Evolutionary conservation across 345 rosid species (phyloP).

Genomic region (Citrus glauca): DNA sequence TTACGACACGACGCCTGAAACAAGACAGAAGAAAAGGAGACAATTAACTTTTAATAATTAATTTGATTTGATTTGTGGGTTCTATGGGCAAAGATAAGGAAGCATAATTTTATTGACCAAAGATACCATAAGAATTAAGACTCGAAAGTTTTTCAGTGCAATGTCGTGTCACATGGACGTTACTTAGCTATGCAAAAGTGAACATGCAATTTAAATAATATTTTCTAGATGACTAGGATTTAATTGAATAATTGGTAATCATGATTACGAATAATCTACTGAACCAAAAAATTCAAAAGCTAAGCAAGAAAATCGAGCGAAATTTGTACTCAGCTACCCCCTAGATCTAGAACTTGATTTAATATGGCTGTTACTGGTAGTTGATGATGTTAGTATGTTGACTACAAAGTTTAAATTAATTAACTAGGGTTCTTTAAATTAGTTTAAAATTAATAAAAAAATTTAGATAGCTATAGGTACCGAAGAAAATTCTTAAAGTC

Average conservation of each 20-base stretch:
- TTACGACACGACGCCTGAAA: neutral
- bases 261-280: neutral
- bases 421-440: neutral
- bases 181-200: neutral
- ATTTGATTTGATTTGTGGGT: too few relatives aligned
- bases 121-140: neutral
- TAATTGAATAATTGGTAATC: neutral
- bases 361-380: neutral
- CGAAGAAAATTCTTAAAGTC: neutral
- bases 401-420: neutral
- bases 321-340: neutral
- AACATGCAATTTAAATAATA: neutral
- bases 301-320: neutral
- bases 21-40: neutral
- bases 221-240: neutral
- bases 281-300: neutral
- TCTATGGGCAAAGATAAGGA: neutral
- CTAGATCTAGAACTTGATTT: neutral
- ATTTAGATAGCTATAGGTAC: neutral
- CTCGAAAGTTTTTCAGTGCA: neutral
- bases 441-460: neutral
- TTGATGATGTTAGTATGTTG: neutral
- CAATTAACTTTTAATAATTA: neutral
- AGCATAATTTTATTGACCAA: neutral
- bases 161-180: neutral